Evolutionary conservation across 192 early-diverging fungal species (phyloP), one percentile per base, ranked within the genome.

Genomic region (Oehlia diaphana): DNA sequence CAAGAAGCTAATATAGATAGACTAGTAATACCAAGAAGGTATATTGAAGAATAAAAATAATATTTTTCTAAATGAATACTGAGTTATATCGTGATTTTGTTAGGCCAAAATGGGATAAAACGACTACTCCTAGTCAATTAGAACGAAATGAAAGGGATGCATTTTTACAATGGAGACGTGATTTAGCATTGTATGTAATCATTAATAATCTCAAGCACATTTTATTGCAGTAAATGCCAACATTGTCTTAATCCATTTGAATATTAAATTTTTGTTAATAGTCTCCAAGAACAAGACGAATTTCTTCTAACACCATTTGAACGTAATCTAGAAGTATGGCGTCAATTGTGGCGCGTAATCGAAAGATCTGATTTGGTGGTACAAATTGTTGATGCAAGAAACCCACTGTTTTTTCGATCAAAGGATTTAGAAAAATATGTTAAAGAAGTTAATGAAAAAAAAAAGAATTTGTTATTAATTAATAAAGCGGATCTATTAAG

Each of bases 401-500:
- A 99, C 86, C 97, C 97, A 1, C 81, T 96, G 77, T 85, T 99
- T 63, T 99, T 99, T 85, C 88, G 95, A 58, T 93, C 91, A 53
- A 89, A 86, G 3, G 98, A 99, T 86, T 82, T 99, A 65, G 95
- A 94, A 50, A 88, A 82, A 63, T 99, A 99, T 78, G 98, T 99
- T 21, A 87, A 87, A 44, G 95, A 99, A 89, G 92, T 98, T 9
- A 91, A 97, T 80, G 82, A 87, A 47, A 85, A 90, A 72, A 99
- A 99, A 84, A 88, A 87, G 68, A 96, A 95, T 81, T 81, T 99
- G 68, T 84, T 99, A 61, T 87, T 99, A 81, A 91, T 99, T 77
- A 99, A 99, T 86, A 99, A 99, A 91, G 98, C 97, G 10, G 98
- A 99, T 85, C 94, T 99, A 87, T 85, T 99, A 82, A 97, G 95